Base-by-base conservation (phyloP, 306 rosid species). In the Castanopsis chinensis region DNA sequence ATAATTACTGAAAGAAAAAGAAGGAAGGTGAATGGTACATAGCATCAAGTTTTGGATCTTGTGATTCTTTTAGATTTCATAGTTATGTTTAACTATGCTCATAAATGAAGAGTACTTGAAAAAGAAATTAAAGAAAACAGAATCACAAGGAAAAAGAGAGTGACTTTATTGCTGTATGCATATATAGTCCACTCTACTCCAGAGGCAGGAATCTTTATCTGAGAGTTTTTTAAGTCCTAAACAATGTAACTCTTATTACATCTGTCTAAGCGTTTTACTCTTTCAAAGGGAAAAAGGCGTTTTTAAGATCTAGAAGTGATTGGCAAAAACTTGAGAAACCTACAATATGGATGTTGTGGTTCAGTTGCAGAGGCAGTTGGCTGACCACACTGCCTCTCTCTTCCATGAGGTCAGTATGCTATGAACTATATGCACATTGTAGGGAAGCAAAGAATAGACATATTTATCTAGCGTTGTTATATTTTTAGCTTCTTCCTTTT, bases 391-490 rank as follows among this genome's bases (percentile, higher is more conserved):
- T 72, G 75, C 86, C 45, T 86, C 92, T 71, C 93, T 94, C 58
- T 92, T 85, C 80, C 85, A 83, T 49, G 94, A 92, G 93, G 98
- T 91, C 73, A 77, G 81, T 80, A 25, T 45, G 58, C 28, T 61
- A 28, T 58, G 61, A 32, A 30, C 75, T 63, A 18, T 63, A 18
- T 74, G 55, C 18, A 25, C 73, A 65, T 74, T 75, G 18, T 27
- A 73, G 65, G 3, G 35, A 80, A 49, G 45, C 74, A 19, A 23
- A 17, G 15, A 25, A 72, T 20, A 41, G 45, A 41, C 45, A 17
- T 37, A 37, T 43, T 32, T 3, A 51, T 30, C 41, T 41, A 54
- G 52, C 69, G 4, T 41, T 75, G 33, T 75, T 28, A 19, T 55
- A 20, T 30, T 67, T 20, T 5, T 45, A 20, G 30, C 71, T 54